Base-by-base conservation (phyloP, 1,284 basidiomycete species). In the Vanrija sp. region DNA sequence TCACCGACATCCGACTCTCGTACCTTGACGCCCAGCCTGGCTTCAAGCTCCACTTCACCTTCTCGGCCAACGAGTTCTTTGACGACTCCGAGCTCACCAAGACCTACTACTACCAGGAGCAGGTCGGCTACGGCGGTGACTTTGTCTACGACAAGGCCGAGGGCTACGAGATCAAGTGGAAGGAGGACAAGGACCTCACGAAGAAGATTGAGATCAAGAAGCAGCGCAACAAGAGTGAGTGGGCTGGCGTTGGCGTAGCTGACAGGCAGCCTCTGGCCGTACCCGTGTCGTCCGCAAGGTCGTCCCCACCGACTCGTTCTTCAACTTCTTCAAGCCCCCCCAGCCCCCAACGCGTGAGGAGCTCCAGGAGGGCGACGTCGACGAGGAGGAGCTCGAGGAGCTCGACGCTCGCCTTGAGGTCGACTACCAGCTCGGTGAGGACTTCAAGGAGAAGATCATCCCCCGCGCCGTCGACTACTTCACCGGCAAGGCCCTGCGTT, bases 171-270 rank as follows among this genome's bases (percentile, higher is more conserved):
- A 94, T 98, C 78, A 85, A 87, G 73, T 98, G 95, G 95, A 96
- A 95, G 79, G 92, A 92, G 75, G 95, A 96, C 68, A 95, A 95
- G 80, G 91, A 98, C 78, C 81, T 98, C 56, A 98, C 94, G 51
- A 93, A 94, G 80, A 89, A 91, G 79, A 87, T 92, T 66, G 95
- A 98, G 80, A 94, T 97, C 75, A 97, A 97, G 84, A 98, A 97
- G 82, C 95, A 98, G 79, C 82, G 94, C 67, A 98, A 98, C 81
- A 98, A 98, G 83, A 91, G 91, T 94, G 68, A 57, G 85, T 78
- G n/a, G n/a, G n/a, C 41, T 7, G 12, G n/a, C 15, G 35, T 25
- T 15, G 42, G 18, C 19, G 8, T 31, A 20, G 16, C 38, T 22
- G 24, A 22, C 20, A 3, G 12, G 1, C 51, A 94, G 90, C 88